phyloP scores from a whole-genome alignment of 2,329 filamentous ascomycete species.

The Calycina herbarum region DNA sequence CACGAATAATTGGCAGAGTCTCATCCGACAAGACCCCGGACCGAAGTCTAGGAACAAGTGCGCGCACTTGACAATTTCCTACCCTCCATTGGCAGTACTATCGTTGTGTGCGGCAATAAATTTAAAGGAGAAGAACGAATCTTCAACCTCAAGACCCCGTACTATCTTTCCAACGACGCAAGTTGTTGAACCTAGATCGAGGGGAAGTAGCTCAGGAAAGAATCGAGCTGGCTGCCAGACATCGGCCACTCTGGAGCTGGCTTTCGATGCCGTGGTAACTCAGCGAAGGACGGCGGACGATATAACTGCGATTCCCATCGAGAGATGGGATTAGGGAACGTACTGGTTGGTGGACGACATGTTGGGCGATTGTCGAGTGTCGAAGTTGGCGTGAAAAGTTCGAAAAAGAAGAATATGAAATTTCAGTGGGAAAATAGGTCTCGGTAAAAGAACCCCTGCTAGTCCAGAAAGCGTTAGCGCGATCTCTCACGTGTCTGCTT shows the following conservation, averaged over 20 bases:
- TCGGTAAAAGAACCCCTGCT: not conserved
- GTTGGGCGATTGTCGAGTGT: slow-evolving; percentile 47
- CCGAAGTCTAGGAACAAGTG: slow-evolving; percentile 50
- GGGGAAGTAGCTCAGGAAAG: slow-evolving; percentile 63
- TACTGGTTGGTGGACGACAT: slow-evolving; percentile 46
- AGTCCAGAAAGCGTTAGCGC: not conserved
- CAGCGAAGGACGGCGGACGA: slow-evolving; percentile 79
- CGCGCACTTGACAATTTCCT: slow-evolving; percentile 33
- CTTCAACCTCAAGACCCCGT: slow-evolving; percentile 81
- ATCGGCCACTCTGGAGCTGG: slow-evolving; percentile 44
- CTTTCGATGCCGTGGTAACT: slow-evolving; percentile 38
- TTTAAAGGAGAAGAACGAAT: slow-evolving; percentile 70
- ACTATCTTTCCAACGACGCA: slow-evolving; percentile 59
- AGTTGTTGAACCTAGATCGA: slow-evolving; percentile 48
- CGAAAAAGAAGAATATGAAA: not conserved
- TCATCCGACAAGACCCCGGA: slow-evolving; percentile 79
- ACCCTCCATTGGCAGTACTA: slow-evolving; percentile 29
- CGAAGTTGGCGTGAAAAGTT: slow-evolving; percentile 16
- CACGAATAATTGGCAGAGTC: slow-evolving; percentile 41
- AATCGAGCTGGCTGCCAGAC: slow-evolving; percentile 72
- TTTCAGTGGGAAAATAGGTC: slow-evolving; percentile 3
- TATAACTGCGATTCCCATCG: slow-evolving; percentile 48
- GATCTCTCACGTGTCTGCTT: not conserved
- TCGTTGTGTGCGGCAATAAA: slow-evolving; percentile 59
- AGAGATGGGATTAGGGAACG: slow-evolving; percentile 19